Base-by-base conservation (phyloP, 257 asterid genomes). In the Capsicum baccatum region DNA sequence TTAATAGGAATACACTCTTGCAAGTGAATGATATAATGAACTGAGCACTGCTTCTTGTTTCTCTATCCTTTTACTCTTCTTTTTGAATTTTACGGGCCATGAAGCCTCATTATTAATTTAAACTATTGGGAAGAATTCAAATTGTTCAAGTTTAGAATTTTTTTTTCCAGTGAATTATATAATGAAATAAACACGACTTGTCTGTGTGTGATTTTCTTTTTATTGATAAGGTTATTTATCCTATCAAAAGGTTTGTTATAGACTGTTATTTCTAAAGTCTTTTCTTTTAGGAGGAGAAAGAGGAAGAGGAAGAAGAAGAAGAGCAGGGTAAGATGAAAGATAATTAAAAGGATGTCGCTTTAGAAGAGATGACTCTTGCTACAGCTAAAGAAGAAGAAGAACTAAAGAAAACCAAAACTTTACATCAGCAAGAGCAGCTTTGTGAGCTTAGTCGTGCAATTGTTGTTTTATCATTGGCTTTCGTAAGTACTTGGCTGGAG, bases 391-490 rank as follows among this genome's bases (percentile, higher is more conserved):
- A 96, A 86, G 88, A 86, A 73, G 92, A 91, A 83, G 92, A 87
- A 80, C 93, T 84, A 81, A 92, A 84, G 82, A 91, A 70, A 79
- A 92, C 90, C 67, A 93, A 88, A 86, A 42, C 86, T 67, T 69
- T 87, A 88, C 98, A 96, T 87, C 95, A 94, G 91, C 94, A 93
- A 89, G 98, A 96, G 79, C 98, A 96, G 88, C 97, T 96, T 83
- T 92, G 90, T 86, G 93, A 96, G 92, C 90, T 93, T 87, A 96
- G 98, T 88, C 97, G 97, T 90, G 99, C 99, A 79, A 89, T 96
- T 92, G 92, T 97, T 85, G 97, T 96, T 83, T 85, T 96, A 89
- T 91, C 99, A 86, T 94, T 98, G 4, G 97, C 97, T 87, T 96
- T 98, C 67, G 99, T 96, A 86, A 85, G 94, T 86, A 70, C 87